These are phyloP conservation scores for Cyclostephanos invisitatus DNA, from an alignment of 108 stramenopile genomes.

Conservation along the genomic window DNA sequence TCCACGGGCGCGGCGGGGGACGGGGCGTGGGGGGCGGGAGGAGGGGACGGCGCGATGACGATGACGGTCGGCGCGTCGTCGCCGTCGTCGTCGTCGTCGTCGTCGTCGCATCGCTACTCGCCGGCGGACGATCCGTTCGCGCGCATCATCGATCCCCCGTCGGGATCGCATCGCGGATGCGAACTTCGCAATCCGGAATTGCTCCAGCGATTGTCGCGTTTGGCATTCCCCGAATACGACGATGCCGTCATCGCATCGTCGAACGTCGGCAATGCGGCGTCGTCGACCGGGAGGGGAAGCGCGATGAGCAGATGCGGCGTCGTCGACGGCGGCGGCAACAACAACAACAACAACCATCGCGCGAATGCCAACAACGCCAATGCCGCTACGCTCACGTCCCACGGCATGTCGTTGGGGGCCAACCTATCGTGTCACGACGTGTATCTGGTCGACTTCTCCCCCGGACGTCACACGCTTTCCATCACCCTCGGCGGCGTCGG, in stretches of 20 bases:
- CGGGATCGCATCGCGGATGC: constrained; percentile 29
- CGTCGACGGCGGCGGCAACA: not conserved
- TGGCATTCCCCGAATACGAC: constrained; percentile 85
- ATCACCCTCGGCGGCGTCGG: constrained; percentile 61
- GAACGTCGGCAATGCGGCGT: too few relatives aligned
- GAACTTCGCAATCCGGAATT: constrained; percentile 47
- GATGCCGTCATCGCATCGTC: constrained; percentile 37
- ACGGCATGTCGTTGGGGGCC: constrained; percentile 15
- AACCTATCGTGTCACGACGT: constrained; percentile 65
- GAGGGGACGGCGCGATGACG: constrained; percentile 14
- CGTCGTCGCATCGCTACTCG: too few relatives aligned
- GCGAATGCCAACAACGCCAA: too few relatives aligned
- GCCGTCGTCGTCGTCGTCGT: constrained; percentile 15
- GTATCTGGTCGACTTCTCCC: constrained; percentile 64
- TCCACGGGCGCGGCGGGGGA: too few relatives aligned
- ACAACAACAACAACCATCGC: constrained; percentile 1
- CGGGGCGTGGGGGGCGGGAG: too few relatives aligned
- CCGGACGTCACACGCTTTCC: constrained; percentile 76
- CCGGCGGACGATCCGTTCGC: constrained; percentile 18
- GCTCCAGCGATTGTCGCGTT: constrained; percentile 56
- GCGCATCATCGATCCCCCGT: constrained; percentile 43
- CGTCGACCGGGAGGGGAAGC: constrained; percentile 1
- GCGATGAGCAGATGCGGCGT: not conserved
- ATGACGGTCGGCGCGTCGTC: not conserved
- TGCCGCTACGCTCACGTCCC: constrained; percentile 11